Evolutionary conservation across 495 filamentous ascomycete genomes (phyloP), one percentile per base, ranked within the genome.

Genomic region (Rhizodiscina lignyota): DNA sequence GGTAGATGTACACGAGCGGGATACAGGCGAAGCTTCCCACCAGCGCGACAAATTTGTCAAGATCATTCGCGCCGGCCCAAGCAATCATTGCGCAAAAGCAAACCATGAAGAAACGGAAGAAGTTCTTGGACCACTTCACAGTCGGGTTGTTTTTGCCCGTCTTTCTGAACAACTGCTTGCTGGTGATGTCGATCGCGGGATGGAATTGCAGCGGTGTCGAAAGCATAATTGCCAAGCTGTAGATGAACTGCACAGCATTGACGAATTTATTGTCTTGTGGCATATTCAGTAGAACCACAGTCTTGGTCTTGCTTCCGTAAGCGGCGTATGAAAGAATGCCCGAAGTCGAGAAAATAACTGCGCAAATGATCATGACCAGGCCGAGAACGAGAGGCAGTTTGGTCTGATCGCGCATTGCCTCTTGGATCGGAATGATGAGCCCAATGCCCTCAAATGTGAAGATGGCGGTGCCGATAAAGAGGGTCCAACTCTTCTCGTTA

Each of bases 111-210:
- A 94, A 96, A 22, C 89, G 78, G 63, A 89, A 96, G 36, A 74
- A 62, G 45, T 97, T 97, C 73, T 97, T 97, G 66, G 91, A 77
- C 87, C 87, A 94, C 60, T 97, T 97, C 63, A 96, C 92, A 35
- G 72, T 78, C 1, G 79, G 80, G 54, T 94, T 93, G 53, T 91
- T 84, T 55, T 97, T 97, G 35, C 89, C 89, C 37, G 83, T 93
- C 50, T 77, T 71, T 18, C 69, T 72, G 59, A 83, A 82, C 3
- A 83, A 56, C 43, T 73, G 72, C 37, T 76, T 75, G 47, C 72
- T 70, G 11, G 68, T 76, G 38, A 80, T 79, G 41, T 82, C 75
- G 46, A 97, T 96, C 29, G 89, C 89, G 0, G 89, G 89, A 67
- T 94, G 96, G 40, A 97, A 81, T 54, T 97, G 87, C 20, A 96